phyloP scores from a whole-genome alignment of 2,329 filamentous ascomycete species.

The Leptographium flavum region DNA sequence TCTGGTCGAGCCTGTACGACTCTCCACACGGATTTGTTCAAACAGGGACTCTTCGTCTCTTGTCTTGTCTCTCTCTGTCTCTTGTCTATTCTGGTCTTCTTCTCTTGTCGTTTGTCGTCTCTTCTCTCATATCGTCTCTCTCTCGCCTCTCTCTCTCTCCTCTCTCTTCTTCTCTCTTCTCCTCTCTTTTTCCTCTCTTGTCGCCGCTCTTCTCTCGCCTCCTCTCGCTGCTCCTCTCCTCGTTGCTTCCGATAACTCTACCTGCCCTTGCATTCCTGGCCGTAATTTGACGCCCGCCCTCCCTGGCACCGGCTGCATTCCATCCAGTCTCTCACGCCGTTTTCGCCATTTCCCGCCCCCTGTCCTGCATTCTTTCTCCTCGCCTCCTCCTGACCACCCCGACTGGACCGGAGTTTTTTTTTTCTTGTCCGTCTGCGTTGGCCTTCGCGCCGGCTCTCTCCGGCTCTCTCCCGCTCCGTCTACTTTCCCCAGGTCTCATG shows the following conservation, averaged over 20 bases:
- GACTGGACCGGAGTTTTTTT: not conserved
- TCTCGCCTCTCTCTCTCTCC: not conserved
- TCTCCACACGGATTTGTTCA: too few relatives aligned
- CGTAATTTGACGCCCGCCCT: not conserved
- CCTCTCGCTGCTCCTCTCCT: not conserved
- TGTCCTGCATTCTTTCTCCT: not conserved
- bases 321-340: not conserved
- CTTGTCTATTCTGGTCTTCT: not conserved
- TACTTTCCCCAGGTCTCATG: not conserved
- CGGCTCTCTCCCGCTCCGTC: not conserved
- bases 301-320: not conserved
- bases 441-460: not conserved
- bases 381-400: not conserved
- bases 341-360: not conserved
- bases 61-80: too few relatives aligned
- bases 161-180: not conserved
- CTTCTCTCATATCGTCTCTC: too few relatives aligned
- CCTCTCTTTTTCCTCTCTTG: not conserved
- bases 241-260: not conserved
- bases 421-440: not conserved
- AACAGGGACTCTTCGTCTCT: too few relatives aligned
- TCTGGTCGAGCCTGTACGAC: too few relatives aligned
- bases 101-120: too few relatives aligned
- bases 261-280: not conserved
- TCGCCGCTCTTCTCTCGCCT: not conserved